Evolutionary conservation across 768 basidiomycete genomes (phyloP).

Genomic region (Cantharellus cinnabarinus): DNA sequence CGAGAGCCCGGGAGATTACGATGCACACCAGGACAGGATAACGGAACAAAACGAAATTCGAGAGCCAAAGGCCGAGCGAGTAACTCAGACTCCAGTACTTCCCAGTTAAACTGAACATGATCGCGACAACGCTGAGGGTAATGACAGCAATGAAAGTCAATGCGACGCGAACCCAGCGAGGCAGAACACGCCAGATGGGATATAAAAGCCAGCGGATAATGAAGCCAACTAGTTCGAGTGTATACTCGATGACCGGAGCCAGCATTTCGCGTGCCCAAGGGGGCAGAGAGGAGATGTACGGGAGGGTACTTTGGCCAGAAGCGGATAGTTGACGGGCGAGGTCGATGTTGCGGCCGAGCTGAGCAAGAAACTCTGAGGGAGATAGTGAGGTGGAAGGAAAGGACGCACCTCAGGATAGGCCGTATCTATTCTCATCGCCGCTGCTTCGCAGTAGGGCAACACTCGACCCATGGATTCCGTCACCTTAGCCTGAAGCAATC

Average conservation of each 20-base stretch:
- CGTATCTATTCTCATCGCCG: background rate
- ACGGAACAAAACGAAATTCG: background rate
- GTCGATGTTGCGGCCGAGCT: background rate
- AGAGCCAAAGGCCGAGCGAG: background rate
- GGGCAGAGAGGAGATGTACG: background rate
- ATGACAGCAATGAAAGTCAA: background rate
- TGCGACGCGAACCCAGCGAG: background rate
- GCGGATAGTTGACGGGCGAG: background rate
- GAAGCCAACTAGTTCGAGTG: background rate
- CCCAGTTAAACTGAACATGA: background rate
- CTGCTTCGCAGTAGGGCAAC: background rate
- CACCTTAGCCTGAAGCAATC: background rate
- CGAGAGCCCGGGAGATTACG: background rate
- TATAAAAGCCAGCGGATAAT: background rate
- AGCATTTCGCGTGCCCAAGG: slow-evolving; percentile 1
- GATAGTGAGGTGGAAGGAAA: background rate
- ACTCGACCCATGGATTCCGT: background rate
- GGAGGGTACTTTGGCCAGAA: background rate
- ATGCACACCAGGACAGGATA: no score
- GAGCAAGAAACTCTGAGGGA: background rate
- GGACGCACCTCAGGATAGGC: slow-evolving; percentile 1
- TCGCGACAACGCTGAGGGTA: background rate
- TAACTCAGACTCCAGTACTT: background rate
- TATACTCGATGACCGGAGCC: background rate
- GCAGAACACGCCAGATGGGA: background rate